Conservation (phyloP, 2,329 filamentous ascomycete genomes). For the Arachnopeziza araneosa region DNA sequence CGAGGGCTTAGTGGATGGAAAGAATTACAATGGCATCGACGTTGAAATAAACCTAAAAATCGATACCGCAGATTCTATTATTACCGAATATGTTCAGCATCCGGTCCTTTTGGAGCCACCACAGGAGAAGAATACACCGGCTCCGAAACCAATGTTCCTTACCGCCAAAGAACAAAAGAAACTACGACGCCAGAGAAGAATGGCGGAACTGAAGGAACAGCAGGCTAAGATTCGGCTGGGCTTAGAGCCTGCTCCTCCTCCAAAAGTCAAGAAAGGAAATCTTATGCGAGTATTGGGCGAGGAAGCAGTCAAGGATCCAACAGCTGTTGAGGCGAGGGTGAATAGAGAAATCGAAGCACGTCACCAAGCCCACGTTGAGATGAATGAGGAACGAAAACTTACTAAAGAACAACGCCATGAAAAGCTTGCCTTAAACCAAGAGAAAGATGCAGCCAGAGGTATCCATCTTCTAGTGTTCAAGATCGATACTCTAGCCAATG, state of each 20-base stretch:
- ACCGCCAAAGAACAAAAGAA: constrained; percentile 90
- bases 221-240: constrained; percentile 94
- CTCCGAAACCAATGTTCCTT: constrained; percentile 84
- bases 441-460: constrained; percentile 81
- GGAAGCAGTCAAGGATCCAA: constrained; percentile 83
- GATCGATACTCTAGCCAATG: constrained; percentile 83
- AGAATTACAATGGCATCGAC: constrained; percentile 67
- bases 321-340: constrained; percentile 90
- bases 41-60: constrained; percentile 65
- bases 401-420: constrained; percentile 82
- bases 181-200: constrained; percentile 79
- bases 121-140: constrained; percentile 75
- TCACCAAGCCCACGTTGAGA: constrained; percentile 66
- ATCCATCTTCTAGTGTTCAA: constrained; percentile 85
- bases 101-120: constrained; percentile 87
- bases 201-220: constrained; percentile 90
- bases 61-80: constrained; percentile 71
- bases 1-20: constrained; percentile 73
- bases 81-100: constrained; percentile 89
- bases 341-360: constrained; percentile 90
- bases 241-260: constrained; percentile 80
- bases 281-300: constrained; percentile 96
- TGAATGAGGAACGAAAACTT: constrained; percentile 81
- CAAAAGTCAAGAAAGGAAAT: constrained; percentile 96
- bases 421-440: constrained; percentile 77